Evolutionary conservation across 768 basidiomycete species (phyloP).

Genomic region (Xerocomellus chrysenteron): DNA sequence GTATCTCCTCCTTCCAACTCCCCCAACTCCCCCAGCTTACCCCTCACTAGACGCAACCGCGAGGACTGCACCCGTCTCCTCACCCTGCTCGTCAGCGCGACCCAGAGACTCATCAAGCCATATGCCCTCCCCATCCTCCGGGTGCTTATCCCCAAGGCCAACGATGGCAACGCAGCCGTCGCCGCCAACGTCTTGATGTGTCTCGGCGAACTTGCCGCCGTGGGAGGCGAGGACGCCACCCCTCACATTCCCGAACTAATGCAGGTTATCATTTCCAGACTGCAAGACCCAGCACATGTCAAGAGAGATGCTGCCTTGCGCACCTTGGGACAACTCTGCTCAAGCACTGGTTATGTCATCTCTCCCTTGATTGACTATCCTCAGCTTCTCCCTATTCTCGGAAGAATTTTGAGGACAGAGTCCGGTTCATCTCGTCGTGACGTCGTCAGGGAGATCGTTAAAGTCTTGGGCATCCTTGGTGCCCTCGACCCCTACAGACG

Average conservation of each 20-base stretch:
- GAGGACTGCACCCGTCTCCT: constrained; percentile 93
- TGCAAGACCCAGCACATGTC: constrained; percentile 84
- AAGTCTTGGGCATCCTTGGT: constrained; percentile 93
- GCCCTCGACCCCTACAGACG: constrained; percentile 95
- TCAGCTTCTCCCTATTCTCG: constrained; percentile 81
- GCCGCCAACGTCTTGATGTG: constrained; percentile 93
- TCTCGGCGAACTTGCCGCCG: constrained; percentile 88
- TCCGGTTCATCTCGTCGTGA: constrained; percentile 74
- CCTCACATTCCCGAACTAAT: constrained; percentile 85
- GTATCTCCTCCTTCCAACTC: constrained; percentile 33
- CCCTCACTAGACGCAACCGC: constrained; percentile 61
- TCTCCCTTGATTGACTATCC: constrained; percentile 89
- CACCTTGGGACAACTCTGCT: constrained; percentile 93
- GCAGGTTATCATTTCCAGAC: constrained; percentile 82
- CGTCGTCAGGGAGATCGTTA: constrained; percentile 90
- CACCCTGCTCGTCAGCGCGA: constrained; percentile 86
- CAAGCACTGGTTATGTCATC: constrained; percentile 94
- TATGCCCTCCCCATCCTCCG: constrained; percentile 95
- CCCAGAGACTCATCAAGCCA: constrained; percentile 91
- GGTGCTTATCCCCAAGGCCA: constrained; percentile 86
- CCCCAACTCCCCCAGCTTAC: background rate
- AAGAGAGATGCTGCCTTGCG: constrained; percentile 94
- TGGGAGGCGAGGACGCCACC: constrained; percentile 89
- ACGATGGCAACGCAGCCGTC: constrained; percentile 81
- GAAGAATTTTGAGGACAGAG: constrained; percentile 84